These are phyloP conservation scores for Fusarium ambrosium DNA, from an alignment of 2,329 filamentous ascomycete genomes.

Conservation along the genomic window DNA sequence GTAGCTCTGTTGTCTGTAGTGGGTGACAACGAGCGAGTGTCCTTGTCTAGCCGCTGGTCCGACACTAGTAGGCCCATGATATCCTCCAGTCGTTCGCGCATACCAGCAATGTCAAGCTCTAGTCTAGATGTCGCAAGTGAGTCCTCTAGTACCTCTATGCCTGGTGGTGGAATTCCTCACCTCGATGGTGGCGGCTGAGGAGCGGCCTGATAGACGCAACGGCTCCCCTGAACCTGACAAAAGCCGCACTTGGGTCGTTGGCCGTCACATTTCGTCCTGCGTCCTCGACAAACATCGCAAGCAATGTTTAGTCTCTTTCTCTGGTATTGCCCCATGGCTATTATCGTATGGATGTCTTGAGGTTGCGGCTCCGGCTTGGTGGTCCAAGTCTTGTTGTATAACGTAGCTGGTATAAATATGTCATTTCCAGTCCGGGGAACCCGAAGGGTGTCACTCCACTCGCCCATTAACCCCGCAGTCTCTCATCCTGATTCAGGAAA, in stretches of 20 bases:
- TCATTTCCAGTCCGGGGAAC: not conserved
- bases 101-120: constrained; percentile 3
- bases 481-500: not conserved
- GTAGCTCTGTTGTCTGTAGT: not conserved
- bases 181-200: not conserved
- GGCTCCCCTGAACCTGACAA: not conserved
- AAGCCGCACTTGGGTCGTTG: not conserved
- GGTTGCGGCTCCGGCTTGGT: not conserved
- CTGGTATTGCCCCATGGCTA: not conserved
- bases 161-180: constrained; percentile 45
- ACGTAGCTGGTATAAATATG: not conserved
- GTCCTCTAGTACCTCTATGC: not conserved
- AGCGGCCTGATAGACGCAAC: not conserved
- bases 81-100: constrained; percentile 8
- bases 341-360: not conserved
- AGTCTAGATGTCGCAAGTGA: not conserved
- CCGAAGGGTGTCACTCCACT: not conserved
- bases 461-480: not conserved
- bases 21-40: not conserved
- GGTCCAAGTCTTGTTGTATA: not conserved
- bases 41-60: not conserved
- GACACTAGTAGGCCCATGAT: constrained; percentile 2
- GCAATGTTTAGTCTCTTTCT: not conserved
- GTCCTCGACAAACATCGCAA: not conserved
- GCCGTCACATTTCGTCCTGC: not conserved